Base-by-base conservation (phyloP, 2,329 filamentous ascomycete species). In the Phialophora expanda region DNA sequence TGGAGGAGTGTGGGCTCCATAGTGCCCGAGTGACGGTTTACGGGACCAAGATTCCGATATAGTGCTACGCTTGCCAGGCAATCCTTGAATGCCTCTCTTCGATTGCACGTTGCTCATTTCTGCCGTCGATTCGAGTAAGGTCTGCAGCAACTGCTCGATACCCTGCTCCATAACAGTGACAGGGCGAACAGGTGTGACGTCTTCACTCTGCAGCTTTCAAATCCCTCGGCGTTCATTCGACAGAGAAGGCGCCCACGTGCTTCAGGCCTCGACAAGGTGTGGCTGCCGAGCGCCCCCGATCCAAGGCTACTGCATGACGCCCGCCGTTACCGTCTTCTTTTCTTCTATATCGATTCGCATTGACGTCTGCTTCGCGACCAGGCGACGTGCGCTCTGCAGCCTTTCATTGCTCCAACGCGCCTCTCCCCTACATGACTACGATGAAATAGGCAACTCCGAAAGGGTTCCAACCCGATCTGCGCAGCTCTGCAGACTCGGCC, bases 1-100 rank as follows among this genome's bases (percentile, higher is more conserved):
- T 84, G 82, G 82, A 71, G 74, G 54, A 69, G 69, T 38, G 54
- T 72, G 48, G 70, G 61, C 4, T 48, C 62, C 11, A 67, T 67
- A 22, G 68, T 72, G 5, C 70, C 70, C 8, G 67, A 67, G 48
- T 69, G 41, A 64, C 41, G 7, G 17, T 32, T 17, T 3, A 24
- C 1, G 20, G 51, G 28, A 32, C 2, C 51, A 32, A 17, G 24
- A 1, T 2, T 28, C 53, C 24, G 9, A 28, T 11, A 30, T 20
- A 28, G 17, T 17, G 53, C 3, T 34, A 28, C 24, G n/a, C 8
- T n/a, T 30, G 53, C 53, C 17, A 1, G 20, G 3, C 48, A 22
- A 51, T 8, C 12, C 22, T 22, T 14, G 22, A 17, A 26, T 48
- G 5, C 17, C 48, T 26, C 24, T 9, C 48, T 51, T 44, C 6